These are phyloP conservation scores for Fusarium bulbicola DNA, from an alignment of 2,329 filamentous ascomycete species.

Conservation along the genomic window DNA sequence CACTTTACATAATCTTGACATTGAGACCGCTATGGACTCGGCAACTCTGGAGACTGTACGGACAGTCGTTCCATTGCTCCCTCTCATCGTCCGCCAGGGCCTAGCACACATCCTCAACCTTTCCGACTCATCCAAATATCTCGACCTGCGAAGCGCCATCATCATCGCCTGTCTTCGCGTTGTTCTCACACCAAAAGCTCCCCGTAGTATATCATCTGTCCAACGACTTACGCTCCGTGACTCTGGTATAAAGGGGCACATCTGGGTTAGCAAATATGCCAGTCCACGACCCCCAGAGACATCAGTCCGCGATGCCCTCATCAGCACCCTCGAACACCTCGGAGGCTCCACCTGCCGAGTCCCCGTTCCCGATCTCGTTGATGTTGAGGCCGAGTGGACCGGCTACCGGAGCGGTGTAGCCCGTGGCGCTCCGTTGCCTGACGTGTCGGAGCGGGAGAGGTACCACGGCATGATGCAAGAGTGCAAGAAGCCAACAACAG, in stretches of 20 bases:
- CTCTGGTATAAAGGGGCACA: conserved; percentile 75
- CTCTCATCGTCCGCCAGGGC: conserved; percentile 69
- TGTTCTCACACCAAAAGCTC: conserved; percentile 60
- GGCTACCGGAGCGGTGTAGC: conserved; percentile 69
- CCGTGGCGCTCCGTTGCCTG: conserved; percentile 59
- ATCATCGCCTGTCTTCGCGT: conserved; percentile 76
- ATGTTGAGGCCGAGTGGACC: conserved; percentile 80
- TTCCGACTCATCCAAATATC: conserved; percentile 77
- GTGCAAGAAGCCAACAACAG: conserved; percentile 67
- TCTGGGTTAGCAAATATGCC: conserved; percentile 81
- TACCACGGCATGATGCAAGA: conserved; percentile 75
- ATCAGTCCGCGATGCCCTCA: conserved; percentile 65
- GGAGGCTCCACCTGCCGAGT: conserved; percentile 25
- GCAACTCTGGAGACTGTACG: conserved; percentile 31
- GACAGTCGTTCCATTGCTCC: conserved; percentile 64
- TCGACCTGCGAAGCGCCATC: conserved; percentile 80
- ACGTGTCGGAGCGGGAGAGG: conserved; percentile 69
- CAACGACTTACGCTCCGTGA: conserved; percentile 73
- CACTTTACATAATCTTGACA: neutral
- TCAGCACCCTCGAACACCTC: conserved; percentile 59
- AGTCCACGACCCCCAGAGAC: conserved; percentile 67
- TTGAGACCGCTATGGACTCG: conserved; percentile 10
- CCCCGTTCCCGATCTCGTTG: conserved; percentile 60
- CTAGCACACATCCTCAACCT: conserved; percentile 71
- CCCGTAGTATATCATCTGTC: conserved; percentile 63